phyloP scores from a whole-genome alignment of 345 rosid genomes.

The Arabidopsis arenosa region DNA sequence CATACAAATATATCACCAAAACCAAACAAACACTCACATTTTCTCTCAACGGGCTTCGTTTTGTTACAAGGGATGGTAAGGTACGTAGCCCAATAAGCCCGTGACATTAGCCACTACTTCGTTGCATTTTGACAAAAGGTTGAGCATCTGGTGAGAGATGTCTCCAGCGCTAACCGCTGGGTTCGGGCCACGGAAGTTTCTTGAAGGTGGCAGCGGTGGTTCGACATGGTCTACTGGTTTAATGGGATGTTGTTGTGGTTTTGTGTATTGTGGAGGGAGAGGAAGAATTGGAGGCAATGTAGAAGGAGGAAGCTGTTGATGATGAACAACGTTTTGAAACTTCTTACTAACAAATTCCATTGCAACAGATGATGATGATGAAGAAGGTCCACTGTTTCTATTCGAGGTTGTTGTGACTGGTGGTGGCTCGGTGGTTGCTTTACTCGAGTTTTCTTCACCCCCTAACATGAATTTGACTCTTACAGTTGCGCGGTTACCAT shows the following conservation, averaged over 20 bases:
- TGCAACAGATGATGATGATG: slow-evolving; percentile 68
- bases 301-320: slow-evolving; percentile 47
- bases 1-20: slow-evolving; percentile 35
- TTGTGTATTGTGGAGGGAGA: slow-evolving; percentile 57
- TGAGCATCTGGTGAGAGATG: slow-evolving; percentile 95
- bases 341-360: slow-evolving; percentile 93
- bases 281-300: slow-evolving; percentile 62
- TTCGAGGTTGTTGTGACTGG: slow-evolving; percentile 46
- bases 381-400: slow-evolving; percentile 58
- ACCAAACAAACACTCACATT: slow-evolving; percentile 25
- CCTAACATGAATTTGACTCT: slow-evolving; percentile 97
- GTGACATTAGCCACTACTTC: slow-evolving; percentile 83
- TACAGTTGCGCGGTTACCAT: slow-evolving; percentile 51
- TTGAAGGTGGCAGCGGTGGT: slow-evolving; percentile 24
- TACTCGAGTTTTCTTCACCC: slow-evolving; percentile 65
- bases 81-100: slow-evolving; percentile 86
- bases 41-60: slow-evolving; percentile 39
- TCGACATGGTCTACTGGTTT: slow-evolving; percentile 44
- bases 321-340: slow-evolving; percentile 72
- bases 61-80: slow-evolving; percentile 88
- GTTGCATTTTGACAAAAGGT: slow-evolving; percentile 88
- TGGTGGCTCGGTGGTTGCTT: slow-evolving; percentile 43
- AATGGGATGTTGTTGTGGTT: slow-evolving; percentile 34
- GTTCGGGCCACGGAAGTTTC: slow-evolving; percentile 36
- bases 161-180: slow-evolving; percentile 50